Base-by-base conservation (phyloP, 768 basidiomycete genomes). In the Trametes maxima region DNA sequence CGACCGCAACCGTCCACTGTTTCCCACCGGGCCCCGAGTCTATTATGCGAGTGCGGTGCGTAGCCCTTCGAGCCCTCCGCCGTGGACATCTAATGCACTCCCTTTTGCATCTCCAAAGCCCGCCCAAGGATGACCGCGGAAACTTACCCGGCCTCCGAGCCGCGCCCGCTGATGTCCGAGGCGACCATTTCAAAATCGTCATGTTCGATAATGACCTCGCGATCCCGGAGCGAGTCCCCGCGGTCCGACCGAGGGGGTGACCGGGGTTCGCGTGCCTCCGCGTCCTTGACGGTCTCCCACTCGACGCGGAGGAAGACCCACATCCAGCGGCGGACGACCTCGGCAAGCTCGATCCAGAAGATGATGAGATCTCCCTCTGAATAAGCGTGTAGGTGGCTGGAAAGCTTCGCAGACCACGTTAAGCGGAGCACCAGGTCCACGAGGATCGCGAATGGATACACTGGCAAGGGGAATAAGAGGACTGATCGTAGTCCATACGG, bases 231-330 rank as follows among this genome's bases (percentile, higher is more conserved):
- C 28, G 62, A 49, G 57, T 59, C 59, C 47, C 58, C 46, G 47
- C 50, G 45, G 46, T 57, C 63, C 63, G 52, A 13, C n/a, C 37
- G 46, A 24, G 50, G 65, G 33, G 51, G 52, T 50, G 64, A 49
- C 40, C 57, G 62, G 62, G 62, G 52, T 40, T 48, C 50, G 35
- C 54, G 55, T 25, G 59, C 69, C 19, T 61, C 68, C 37, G 76
- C 73, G 69, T 78, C 79, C 75, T 85, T 92, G 51, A 94, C 85
- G 10, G 88, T 82, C 76, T 98, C 96, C 97, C 96, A 99, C 76
- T 99, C 97, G 43, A 98, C 85, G 39, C 97, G 85, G 64, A 98
- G 75, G 75, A 97, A 98, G 25, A 97, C 94, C 97, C 97, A 99
- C 79, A 98, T 83, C 97, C 97, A 99, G 68, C 97, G 76, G 64